Percentiles rank a stretch among this genome's conserved stretches.
These are phyloP conservation scores for Termitomyces sp. DNA, from an alignment of 768 basidiomycete species.

Conservation along the genomic window DNA sequence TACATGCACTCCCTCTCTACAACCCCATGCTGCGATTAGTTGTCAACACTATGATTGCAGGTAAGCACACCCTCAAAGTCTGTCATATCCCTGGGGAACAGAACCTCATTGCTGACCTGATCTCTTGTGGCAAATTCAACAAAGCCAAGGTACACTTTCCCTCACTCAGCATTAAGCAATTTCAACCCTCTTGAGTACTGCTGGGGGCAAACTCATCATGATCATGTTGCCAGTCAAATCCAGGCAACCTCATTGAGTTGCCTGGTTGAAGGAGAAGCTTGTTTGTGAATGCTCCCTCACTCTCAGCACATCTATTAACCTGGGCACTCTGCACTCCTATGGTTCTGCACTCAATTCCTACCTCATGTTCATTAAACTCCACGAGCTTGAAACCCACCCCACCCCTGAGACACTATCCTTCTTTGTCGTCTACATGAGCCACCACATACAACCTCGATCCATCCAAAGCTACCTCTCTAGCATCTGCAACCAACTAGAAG, in stretches of 20 bases:
- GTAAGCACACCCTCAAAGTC: neutral
- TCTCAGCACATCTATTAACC: slow-evolving; percentile 18
- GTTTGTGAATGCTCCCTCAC: slow-evolving; percentile 12
- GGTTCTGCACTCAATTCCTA: slow-evolving; percentile 34
- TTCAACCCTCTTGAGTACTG: slow-evolving; percentile 1
- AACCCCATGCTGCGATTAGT: neutral
- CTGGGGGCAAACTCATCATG: slow-evolving; percentile 13
- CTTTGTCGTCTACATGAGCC: too few species aligned
- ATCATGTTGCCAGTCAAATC: slow-evolving; percentile 4
- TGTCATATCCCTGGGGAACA: neutral
- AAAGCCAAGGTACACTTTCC: neutral
- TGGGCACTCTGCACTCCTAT: slow-evolving; percentile 20
- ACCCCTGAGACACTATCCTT: too few species aligned
- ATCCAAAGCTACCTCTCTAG: neutral
- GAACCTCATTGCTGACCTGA: neutral
- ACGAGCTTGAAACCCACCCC: too few species aligned
- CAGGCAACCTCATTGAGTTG: slow-evolving; percentile 22
- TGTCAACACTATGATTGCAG: neutral
- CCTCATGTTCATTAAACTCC: too few species aligned
- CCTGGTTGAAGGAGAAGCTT: slow-evolving; percentile 25
- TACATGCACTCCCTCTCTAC: neutral
- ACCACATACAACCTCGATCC: too few species aligned
- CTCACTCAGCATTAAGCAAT: neutral
- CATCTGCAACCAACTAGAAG: neutral
- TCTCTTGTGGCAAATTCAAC: neutral